These are phyloP conservation scores for Aureobasidium sp. DNA, from an alignment of 2,329 filamentous ascomycete species.

Conservation along the genomic window DNA sequence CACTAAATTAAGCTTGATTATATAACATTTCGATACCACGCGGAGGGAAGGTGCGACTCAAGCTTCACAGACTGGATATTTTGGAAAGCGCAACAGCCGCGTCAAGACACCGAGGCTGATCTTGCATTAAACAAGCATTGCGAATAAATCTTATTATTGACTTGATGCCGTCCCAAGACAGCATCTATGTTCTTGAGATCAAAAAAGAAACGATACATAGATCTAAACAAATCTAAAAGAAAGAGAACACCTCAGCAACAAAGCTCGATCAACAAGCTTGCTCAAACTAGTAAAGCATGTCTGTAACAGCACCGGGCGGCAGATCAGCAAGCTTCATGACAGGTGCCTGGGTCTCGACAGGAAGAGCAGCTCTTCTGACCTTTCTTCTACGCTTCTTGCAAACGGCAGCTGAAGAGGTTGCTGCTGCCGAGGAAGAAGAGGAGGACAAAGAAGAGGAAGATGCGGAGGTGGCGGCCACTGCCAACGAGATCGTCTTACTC, in stretches of 20 bases:
- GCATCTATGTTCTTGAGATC: neutral
- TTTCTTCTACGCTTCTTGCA: conserved; percentile 5
- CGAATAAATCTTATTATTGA: too few relatives aligned
- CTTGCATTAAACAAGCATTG: too few relatives aligned
- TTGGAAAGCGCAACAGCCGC: neutral
- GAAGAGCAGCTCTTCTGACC: neutral
- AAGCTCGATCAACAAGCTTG: neutral
- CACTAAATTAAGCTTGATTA: too few relatives aligned
- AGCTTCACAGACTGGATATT: neutral
- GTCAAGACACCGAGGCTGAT: neutral
- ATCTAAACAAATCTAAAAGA: neutral
- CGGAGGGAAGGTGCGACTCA: neutral
- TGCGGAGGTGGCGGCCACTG: neutral
- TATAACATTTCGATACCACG: too few relatives aligned
- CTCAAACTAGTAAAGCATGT: neutral
- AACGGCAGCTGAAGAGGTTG: neutral
- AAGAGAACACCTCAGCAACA: neutral
- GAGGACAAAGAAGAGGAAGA: neutral
- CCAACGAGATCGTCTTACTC: neutral
- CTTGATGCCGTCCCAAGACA: too few relatives aligned
- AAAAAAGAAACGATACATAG: too few relatives aligned
- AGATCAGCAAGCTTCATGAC: neutral
- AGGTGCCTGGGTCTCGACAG: neutral
- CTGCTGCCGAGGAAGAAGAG: neutral
- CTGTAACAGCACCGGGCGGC: neutral